Evolutionary conservation across 192 early-diverging fungal species (phyloP).

Genomic region (Ambispora gerdemannii): DNA sequence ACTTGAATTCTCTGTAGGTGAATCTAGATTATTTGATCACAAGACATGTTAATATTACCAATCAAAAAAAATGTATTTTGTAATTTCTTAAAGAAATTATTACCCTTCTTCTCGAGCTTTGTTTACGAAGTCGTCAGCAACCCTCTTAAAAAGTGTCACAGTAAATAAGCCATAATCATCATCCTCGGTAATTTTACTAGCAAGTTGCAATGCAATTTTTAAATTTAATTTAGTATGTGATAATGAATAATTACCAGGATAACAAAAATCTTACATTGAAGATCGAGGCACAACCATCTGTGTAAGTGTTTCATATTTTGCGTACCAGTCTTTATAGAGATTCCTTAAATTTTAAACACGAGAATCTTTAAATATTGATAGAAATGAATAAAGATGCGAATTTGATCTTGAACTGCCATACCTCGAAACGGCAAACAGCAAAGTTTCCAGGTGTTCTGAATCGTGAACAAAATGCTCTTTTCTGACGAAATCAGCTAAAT

Average conservation of each 20-base stretch:
- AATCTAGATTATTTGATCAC: slow-evolving; percentile 1
- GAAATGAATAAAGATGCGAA: neutral
- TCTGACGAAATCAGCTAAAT: slow-evolving; percentile 85
- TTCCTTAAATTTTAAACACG: slow-evolving; percentile 37
- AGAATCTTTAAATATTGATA: neutral
- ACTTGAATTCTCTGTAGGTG: slow-evolving; percentile 82
- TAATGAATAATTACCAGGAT: neutral
- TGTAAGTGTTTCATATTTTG: slow-evolving; percentile 85
- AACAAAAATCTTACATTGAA: slow-evolving; percentile 55
- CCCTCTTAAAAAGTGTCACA: slow-evolving; percentile 87
- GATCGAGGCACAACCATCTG: slow-evolving; percentile 97
- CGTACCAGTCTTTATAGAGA: slow-evolving; percentile 77
- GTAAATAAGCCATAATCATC: slow-evolving; percentile 91
- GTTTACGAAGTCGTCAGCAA: slow-evolving; percentile 84
- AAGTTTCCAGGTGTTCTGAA: slow-evolving; percentile 91
- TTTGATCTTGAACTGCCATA: slow-evolving; percentile 34
- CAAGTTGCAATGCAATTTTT: neutral
- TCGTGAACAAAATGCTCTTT: slow-evolving; percentile 87
- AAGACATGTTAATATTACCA: too few species aligned
- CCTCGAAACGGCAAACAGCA: slow-evolving; percentile 94
- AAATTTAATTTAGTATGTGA: neutral
- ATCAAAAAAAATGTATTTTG: too few species aligned
- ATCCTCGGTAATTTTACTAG: slow-evolving; percentile 85
- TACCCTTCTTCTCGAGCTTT: slow-evolving; percentile 87
- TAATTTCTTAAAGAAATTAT: neutral